Conservation (phyloP, 2,329 filamentous ascomycete species). For the Delphinella strobiligena region DNA sequence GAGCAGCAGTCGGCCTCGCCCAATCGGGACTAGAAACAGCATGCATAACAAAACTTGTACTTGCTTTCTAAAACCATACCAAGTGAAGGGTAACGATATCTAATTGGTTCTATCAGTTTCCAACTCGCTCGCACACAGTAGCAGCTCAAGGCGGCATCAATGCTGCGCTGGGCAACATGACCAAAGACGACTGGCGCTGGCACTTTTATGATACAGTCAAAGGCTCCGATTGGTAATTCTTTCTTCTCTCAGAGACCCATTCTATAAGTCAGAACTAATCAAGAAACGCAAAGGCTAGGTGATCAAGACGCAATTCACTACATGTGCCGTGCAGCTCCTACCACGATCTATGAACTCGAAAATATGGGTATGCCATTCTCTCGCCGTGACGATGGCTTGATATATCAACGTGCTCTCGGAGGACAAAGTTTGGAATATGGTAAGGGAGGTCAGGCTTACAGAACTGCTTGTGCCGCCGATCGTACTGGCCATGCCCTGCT, state of each 20-base stretch:
- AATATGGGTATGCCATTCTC: constrained; percentile 45
- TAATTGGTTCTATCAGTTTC: constrained; percentile 13
- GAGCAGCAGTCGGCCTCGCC: constrained; percentile 51
- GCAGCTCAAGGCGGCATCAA: constrained; percentile 57
- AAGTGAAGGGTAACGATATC: not conserved
- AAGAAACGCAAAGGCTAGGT: no score
- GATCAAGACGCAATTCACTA: constrained; percentile 50
- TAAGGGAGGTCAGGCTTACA: constrained; percentile 37
- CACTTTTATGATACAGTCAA: constrained; percentile 51
- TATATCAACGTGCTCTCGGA: constrained; percentile 38
- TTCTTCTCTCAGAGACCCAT: no score
- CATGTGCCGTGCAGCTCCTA: constrained; percentile 44
- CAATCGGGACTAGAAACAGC: constrained; percentile 54
- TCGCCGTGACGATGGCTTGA: constrained; percentile 31
- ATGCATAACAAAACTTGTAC: constrained; percentile 46
- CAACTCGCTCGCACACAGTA: constrained; percentile 52
- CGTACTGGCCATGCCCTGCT: constrained; percentile 39
- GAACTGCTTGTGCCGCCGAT: constrained; percentile 35
- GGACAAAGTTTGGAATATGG: constrained; percentile 36
- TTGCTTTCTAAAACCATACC: not conserved
- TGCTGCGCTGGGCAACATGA: constrained; percentile 45
- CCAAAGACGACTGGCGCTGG: constrained; percentile 46
- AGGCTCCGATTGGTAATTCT: constrained; percentile 47
- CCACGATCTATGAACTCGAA: constrained; percentile 43
- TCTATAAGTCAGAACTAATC: no score